Conservation (phyloP, 2,329 filamentous ascomycete species). For the Sporothrix sp. region DNA sequence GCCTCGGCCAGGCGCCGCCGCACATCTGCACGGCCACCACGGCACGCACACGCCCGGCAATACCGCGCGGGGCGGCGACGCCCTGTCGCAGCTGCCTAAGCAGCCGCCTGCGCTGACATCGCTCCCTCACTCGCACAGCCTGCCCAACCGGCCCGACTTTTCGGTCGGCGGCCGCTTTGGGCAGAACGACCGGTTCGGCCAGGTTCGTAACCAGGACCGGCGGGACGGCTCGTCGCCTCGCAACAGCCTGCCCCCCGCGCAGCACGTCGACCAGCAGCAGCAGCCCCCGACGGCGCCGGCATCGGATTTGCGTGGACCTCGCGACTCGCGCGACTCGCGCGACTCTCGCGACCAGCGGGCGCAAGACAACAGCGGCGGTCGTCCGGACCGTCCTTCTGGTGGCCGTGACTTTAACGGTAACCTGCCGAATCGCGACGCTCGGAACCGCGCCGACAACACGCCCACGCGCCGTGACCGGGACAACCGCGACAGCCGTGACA, state of each 20-base stretch:
- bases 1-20: constrained; percentile 18
- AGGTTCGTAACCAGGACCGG: constrained; percentile 17
- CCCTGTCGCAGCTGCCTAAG: constrained; percentile 10
- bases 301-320: not conserved
- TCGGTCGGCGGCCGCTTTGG: constrained; percentile 15
- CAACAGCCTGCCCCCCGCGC: not conserved
- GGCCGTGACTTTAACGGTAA: constrained; percentile 1
- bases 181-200: constrained; percentile 20
- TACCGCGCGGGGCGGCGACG: not conserved
- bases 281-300: not conserved
- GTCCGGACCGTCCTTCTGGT: not conserved
- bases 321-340: constrained; percentile 1
- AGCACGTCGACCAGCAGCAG: not conserved
- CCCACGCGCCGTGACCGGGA: too few relatives aligned
- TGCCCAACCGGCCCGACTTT: constrained; percentile 25
- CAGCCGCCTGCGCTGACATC: constrained; percentile 28
- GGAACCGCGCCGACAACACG: too few relatives aligned
- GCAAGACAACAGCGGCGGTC: not conserved
- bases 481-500: constrained; percentile 5
- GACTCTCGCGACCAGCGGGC: constrained; percentile 3
- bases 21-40: constrained; percentile 15
- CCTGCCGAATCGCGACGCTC: not conserved
- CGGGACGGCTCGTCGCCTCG: constrained; percentile 9
- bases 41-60: constrained; percentile 18
- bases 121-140: constrained; percentile 21